phyloP scores from a whole-genome alignment of 1,284 basidiomycete genomes.

The Porogramme epimiltina region DNA sequence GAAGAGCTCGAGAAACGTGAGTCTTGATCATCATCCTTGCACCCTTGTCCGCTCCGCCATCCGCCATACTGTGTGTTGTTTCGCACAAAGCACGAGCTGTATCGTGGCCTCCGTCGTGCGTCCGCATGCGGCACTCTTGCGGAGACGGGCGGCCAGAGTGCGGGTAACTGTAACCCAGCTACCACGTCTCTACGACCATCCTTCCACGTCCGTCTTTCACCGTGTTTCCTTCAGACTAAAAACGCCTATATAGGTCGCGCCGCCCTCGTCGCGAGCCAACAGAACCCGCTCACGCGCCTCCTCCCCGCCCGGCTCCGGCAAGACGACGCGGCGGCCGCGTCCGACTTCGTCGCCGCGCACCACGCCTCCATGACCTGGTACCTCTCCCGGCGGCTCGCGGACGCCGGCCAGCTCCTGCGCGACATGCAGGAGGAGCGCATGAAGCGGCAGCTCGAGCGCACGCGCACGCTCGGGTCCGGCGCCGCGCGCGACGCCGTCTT shows the following conservation, averaged over 20 bases:
- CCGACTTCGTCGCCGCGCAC: conserved; percentile 80
- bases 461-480: conserved; percentile 76
- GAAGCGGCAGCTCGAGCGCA: conserved; percentile 78
- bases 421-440: conserved; percentile 89
- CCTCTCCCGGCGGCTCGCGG: conserved; percentile 75
- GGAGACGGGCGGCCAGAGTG: no score
- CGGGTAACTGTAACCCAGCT: no score
- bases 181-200: no score
- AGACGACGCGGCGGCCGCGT: conserved; percentile 56
- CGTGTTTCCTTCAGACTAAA: not conserved
- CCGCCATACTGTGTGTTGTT: not conserved
- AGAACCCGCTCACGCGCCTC: conserved; percentile 63
- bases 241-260: conserved; percentile 51
- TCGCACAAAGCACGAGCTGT: not conserved
- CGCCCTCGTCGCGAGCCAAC: conserved; percentile 61
- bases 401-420: conserved; percentile 77
- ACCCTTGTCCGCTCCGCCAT: not conserved
- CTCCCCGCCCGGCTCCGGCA: conserved; percentile 66
- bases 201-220: not conserved
- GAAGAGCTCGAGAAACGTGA: conserved; percentile 84
- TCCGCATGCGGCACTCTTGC: no score
- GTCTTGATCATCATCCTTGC: conserved; percentile 31
- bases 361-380: conserved; percentile 86
- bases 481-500: conserved; percentile 58
- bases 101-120: no score